These are phyloP conservation scores for Boletellus deceptivus DNA, from an alignment of 1,284 basidiomycete species.

Conservation along the genomic window DNA sequence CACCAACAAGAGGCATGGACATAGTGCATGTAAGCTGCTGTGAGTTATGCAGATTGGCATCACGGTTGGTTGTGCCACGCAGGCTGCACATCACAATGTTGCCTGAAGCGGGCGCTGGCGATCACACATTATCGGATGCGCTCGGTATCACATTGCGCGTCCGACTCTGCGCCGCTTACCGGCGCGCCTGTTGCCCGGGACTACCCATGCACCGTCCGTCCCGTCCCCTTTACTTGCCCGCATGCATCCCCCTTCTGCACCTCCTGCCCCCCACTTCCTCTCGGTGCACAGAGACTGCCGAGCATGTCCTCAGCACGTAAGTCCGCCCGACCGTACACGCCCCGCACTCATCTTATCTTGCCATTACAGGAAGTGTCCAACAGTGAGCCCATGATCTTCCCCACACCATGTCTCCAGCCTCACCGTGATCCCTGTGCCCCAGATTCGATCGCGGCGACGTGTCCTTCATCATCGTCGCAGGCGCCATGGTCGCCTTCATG, in stretches of 20 bases:
- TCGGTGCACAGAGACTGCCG: no score
- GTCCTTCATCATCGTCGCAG: constrained; percentile 74
- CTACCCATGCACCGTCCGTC: background rate
- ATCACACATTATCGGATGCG: no score
- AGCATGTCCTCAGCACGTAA: constrained; percentile 21
- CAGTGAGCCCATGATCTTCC: constrained; percentile 24
- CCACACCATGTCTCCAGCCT: background rate
- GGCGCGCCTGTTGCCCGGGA: background rate
- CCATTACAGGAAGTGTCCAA: constrained; percentile 19
- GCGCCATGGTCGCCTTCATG: constrained; percentile 81
- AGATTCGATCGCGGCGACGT: constrained; percentile 73
- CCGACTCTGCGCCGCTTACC: background rate
- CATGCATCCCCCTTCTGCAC: background rate
- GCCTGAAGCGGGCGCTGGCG: no score
- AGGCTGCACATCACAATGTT: no score
- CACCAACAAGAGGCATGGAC: no score
- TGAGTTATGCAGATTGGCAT: no score
- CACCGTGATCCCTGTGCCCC: constrained; percentile 6
- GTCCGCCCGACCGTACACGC: background rate
- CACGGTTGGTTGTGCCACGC: no score
- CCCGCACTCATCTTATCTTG: constrained; percentile 2
- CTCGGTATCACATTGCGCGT: background rate
- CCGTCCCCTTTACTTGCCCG: no score
- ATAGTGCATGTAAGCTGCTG: no score
- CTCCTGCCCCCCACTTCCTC: constrained; percentile 2